Conservation (phyloP, 2,329 filamentous ascomycete genomes). For the Trichoderma semiorbis region DNA sequence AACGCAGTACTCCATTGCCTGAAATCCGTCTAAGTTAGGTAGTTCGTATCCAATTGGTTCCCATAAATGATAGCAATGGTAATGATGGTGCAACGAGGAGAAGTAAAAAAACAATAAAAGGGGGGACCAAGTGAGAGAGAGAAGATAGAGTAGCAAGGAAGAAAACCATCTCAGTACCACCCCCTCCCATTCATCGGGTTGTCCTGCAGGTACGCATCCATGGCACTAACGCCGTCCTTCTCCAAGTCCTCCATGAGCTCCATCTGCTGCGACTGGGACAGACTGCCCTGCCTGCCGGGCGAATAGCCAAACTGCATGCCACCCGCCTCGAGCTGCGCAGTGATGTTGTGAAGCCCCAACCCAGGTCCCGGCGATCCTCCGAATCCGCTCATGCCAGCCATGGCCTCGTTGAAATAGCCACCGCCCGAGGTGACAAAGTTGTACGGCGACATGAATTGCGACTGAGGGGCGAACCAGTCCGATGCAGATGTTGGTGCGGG, state of each 20-base stretch:
- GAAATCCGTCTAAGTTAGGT: slow-evolving; percentile 12
- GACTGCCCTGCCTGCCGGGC: slow-evolving; percentile 59
- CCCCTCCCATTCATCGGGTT: slow-evolving; percentile 34
- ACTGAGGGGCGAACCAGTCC: slow-evolving; percentile 54
- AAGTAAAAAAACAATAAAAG: not conserved
- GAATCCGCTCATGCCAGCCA: slow-evolving; percentile 27
- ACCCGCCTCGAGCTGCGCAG: slow-evolving; percentile 24
- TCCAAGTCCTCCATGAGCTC: slow-evolving; percentile 81
- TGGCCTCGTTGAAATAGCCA: slow-evolving; percentile 41
- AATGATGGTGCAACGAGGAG: not conserved
- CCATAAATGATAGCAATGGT: not conserved
- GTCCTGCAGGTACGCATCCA: slow-evolving; percentile 56
- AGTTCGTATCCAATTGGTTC: slow-evolving; percentile 7
- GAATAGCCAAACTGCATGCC: slow-evolving; percentile 32
- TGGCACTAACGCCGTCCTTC: slow-evolving; percentile 61
- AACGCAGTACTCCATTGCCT: slow-evolving; percentile 11
- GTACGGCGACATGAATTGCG: slow-evolving; percentile 53
- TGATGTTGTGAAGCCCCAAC: slow-evolving; percentile 33
- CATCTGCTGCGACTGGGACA: slow-evolving; percentile 77
- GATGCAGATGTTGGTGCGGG: slow-evolving; percentile 39
- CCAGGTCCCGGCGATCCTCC: slow-evolving; percentile 29
- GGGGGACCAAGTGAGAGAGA: not conserved
- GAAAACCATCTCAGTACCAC: slow-evolving; percentile 23
- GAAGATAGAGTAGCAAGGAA: too few relatives aligned
- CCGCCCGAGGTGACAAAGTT: slow-evolving; percentile 42